These are phyloP conservation scores for Euphorbia pulcherrima DNA, from an alignment of 345 rosid genomes.

Conservation along the genomic window DNA sequence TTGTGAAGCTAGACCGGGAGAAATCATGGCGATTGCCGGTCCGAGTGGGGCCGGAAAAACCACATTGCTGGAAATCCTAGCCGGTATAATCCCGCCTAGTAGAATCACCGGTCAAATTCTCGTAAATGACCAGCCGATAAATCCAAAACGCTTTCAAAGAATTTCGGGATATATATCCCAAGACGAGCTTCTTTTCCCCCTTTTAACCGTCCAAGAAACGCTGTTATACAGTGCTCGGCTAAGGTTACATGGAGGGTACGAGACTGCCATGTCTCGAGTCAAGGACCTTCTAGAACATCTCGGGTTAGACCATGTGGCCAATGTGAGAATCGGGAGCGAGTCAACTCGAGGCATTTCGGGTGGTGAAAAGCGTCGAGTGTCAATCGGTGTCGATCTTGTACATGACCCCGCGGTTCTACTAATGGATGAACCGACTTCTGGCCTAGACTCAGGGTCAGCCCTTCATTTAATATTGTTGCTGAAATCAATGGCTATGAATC, in stretches of 20 bases:
- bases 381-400: slow-evolving; percentile 32
- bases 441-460: slow-evolving; percentile 33
- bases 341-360: slow-evolving; percentile 30
- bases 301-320: slow-evolving; percentile 30
- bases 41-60: slow-evolving; percentile 37
- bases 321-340: slow-evolving; percentile 22
- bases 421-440: slow-evolving; percentile 37
- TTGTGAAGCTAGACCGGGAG: slow-evolving; percentile 31
- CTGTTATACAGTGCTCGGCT: slow-evolving; percentile 32
- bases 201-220: slow-evolving; percentile 32
- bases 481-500: slow-evolving; percentile 24
- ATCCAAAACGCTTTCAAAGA: slow-evolving; percentile 22
- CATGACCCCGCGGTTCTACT: slow-evolving; percentile 32
- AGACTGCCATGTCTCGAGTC: slow-evolving; percentile 21
- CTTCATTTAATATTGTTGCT: slow-evolving; percentile 24
- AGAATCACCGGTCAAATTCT: slow-evolving; percentile 27
- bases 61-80: slow-evolving; percentile 30
- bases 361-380: slow-evolving; percentile 36
- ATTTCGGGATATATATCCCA: slow-evolving; percentile 30
- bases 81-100: slow-evolving; percentile 19
- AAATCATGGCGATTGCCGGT: slow-evolving; percentile 33
- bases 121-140: slow-evolving; percentile 28
- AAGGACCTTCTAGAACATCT: slow-evolving; percentile 24
- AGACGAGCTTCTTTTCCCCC: slow-evolving; percentile 31
- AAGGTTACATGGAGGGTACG: slow-evolving; percentile 17